Percentiles rank a stretch among this genome's conserved stretches.
phyloP scores from a whole-genome alignment of 2,329 filamentous ascomycete genomes.

The Coleophoma eucalyptorum region DNA sequence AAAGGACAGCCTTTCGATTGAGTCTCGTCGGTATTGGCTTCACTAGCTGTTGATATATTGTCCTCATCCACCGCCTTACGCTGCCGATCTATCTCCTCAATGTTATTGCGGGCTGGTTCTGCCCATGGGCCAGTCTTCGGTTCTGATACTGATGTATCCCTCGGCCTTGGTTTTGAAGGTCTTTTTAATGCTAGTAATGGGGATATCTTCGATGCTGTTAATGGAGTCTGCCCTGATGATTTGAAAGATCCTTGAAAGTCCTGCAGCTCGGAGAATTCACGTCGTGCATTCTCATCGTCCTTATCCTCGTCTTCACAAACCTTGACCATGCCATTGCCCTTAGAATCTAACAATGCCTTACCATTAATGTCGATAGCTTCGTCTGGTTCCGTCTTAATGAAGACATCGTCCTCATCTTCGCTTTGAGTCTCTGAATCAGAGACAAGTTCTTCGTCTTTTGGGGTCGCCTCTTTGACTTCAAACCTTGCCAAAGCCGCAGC shows the following conservation, averaged over 20 bases:
- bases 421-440: slow-evolving; percentile 40
- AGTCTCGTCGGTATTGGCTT: not conserved
- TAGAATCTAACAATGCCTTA: slow-evolving; percentile 57
- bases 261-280: slow-evolving; percentile 66
- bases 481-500: slow-evolving; percentile 58
- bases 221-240: slow-evolving; percentile 5
- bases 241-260: slow-evolving; percentile 27
- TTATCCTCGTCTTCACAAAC: slow-evolving; percentile 70
- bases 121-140: not conserved
- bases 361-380: slow-evolving; percentile 64
- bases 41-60: not conserved
- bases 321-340: slow-evolving; percentile 65
- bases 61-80: not conserved
- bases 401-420: slow-evolving; percentile 44
- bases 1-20: not conserved
- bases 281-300: slow-evolving; percentile 51
- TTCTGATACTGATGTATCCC: not conserved
- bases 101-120: not conserved
- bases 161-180: not conserved
- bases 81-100: not conserved
- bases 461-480: slow-evolving; percentile 36
- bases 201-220: slow-evolving; percentile 9
- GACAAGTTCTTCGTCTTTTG: slow-evolving; percentile 33
- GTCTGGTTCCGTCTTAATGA: slow-evolving; percentile 36
- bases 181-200: no score